A percentile compares a stretch with the other conserved stretches of the same genome.
phyloP scores from a whole-genome alignment of 2,329 filamentous ascomycete genomes.

The Rugonectria rugulosa region DNA sequence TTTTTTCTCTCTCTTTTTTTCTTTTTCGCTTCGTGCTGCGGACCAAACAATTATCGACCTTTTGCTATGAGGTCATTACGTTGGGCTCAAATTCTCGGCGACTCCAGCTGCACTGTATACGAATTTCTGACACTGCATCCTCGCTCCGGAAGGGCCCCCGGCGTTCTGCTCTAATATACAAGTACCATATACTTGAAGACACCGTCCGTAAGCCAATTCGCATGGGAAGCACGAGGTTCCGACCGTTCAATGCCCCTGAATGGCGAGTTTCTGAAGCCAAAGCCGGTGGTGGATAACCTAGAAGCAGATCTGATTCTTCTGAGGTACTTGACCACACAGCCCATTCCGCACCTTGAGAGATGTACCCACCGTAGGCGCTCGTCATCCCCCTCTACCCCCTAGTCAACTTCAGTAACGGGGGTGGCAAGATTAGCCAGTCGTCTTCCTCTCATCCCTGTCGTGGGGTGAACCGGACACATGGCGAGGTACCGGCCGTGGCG shows the following conservation, averaged over 20 bases:
- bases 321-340: conserved; percentile 15
- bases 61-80: conserved; percentile 37
- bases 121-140: conserved; percentile 1
- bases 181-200: too few species aligned
- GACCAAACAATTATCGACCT: conserved; percentile 24
- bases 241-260: conserved; percentile 18
- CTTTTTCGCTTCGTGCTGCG: neutral
- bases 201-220: neutral
- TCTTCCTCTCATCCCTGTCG: conserved; percentile 23
- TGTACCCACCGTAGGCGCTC: conserved; percentile 9
- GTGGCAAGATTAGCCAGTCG: conserved; percentile 20
- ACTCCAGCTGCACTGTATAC: conserved; percentile 17
- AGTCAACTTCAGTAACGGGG: conserved; percentile 11
- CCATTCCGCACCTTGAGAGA: conserved; percentile 3
- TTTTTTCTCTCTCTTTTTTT: conserved; percentile 1
- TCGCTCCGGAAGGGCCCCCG: conserved; percentile 5
- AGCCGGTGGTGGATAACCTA: neutral
- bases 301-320: conserved; percentile 20
- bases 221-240: conserved; percentile 12
- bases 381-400: conserved; percentile 10
- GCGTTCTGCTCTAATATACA: conserved; percentile 8
- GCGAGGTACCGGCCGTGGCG: conserved; percentile 29
- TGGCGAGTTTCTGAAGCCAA: neutral
- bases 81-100: conserved; percentile 29
- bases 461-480: conserved; percentile 34